Evolutionary conservation across 2,329 filamentous ascomycete genomes (phyloP).

Genomic region (Neopestalotiopsis sp.): DNA sequence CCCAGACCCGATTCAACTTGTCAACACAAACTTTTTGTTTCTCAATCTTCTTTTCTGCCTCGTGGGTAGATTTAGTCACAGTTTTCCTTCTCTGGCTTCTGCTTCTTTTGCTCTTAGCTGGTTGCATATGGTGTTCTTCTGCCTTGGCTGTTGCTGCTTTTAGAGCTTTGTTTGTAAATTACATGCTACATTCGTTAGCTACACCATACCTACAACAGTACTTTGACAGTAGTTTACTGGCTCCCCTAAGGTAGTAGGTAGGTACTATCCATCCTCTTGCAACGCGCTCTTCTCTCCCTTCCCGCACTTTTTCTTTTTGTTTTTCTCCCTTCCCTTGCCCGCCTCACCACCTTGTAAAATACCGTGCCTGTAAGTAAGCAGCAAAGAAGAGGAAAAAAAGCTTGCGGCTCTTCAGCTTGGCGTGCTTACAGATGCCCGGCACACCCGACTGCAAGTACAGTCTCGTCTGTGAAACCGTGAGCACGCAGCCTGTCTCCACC

Average conservation of each 20-base stretch:
- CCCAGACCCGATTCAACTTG: background rate
- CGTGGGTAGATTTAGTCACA: background rate
- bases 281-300: background rate
- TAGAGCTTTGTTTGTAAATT: background rate
- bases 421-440: conserved; percentile 1
- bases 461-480: conserved; percentile 8
- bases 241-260: background rate
- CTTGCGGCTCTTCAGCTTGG: conserved; percentile 22
- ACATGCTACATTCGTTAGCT: background rate
- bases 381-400: background rate
- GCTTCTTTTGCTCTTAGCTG: background rate
- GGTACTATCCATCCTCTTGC: background rate
- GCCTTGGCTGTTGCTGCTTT: background rate
- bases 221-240: background rate
- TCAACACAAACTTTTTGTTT: conserved; percentile 5
- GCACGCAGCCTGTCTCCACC: conserved; percentile 11
- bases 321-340: background rate
- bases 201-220: background rate
- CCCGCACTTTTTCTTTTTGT: background rate
- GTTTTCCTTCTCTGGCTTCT: background rate
- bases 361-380: background rate
- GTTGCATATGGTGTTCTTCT: background rate
- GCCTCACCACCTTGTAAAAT: background rate
- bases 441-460: conserved; percentile 3
- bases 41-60: background rate